Evolutionary conservation across 352 stramenopile genomes (phyloP).

Genomic region (Saprolegnia parasitica): DNA sequence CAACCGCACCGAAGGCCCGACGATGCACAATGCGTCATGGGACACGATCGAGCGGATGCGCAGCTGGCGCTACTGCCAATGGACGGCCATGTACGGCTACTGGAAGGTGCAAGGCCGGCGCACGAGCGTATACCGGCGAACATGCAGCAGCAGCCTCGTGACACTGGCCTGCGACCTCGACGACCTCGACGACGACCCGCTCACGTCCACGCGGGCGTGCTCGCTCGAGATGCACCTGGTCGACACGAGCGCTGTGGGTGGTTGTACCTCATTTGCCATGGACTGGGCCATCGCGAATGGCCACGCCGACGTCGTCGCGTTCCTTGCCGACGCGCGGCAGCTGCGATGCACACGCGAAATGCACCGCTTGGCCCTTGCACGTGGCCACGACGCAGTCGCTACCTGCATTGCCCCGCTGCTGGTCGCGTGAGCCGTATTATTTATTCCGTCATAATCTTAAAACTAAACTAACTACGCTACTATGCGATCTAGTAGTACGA

Average conservation of each 20-base stretch:
- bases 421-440: background rate
- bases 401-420: background rate
- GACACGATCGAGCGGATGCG: background rate
- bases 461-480: background rate
- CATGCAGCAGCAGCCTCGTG: background rate
- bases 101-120: background rate
- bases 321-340: background rate
- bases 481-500: background rate
- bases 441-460: too few relatives aligned
- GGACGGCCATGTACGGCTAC: background rate
- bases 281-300: constrained; percentile 6
- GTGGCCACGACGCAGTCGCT: background rate
- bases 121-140: background rate
- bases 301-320: constrained; percentile 1
- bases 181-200: background rate
- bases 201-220: background rate
- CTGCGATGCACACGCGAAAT: background rate
- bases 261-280: background rate
- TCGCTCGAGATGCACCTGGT: background rate
- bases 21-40: background rate
- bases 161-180: background rate
- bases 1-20: background rate
- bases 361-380: background rate
- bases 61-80: background rate
- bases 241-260: background rate